Conservation (phyloP, 1,139 yeast genomes). For the Saccharomyces uvarum region DNA sequence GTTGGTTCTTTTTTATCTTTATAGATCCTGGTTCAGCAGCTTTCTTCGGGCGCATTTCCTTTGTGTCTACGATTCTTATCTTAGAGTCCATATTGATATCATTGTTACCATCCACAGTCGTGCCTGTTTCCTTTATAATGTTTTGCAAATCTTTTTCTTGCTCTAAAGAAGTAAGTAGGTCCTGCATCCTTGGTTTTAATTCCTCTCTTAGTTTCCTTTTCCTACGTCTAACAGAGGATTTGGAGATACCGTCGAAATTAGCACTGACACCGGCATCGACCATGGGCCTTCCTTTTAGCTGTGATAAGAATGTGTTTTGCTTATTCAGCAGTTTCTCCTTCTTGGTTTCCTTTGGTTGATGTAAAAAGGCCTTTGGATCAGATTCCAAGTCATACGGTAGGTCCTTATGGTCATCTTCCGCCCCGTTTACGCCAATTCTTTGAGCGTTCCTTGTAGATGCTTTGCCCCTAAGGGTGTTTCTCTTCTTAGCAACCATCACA, state of each 20-base stretch:
- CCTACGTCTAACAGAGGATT: conserved; percentile 57
- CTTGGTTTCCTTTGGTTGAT: conserved; percentile 46
- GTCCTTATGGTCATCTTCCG: conserved; percentile 8
- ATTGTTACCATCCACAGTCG: conserved; percentile 14
- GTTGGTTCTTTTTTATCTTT: conserved; percentile 41
- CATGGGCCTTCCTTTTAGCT: conserved; percentile 33
- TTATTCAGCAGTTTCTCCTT: conserved; percentile 43
- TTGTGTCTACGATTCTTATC: conserved; percentile 17
- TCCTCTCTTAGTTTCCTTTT: conserved; percentile 57
- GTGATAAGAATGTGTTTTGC: conserved; percentile 29
- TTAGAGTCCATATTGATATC: conserved; percentile 8
- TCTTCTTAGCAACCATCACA: conserved; percentile 41
- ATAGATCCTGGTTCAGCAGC: conserved; percentile 22
- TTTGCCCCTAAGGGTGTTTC: conserved; percentile 42
- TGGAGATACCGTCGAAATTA: conserved; percentile 42
- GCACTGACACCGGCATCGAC: conserved; percentile 10
- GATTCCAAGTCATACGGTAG: conserved; percentile 9
- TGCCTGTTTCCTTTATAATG: conserved; percentile 5
- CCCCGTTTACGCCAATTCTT: conserved; percentile 8
- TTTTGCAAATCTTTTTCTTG: conserved; percentile 29
- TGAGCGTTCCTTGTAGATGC: conserved; percentile 25
- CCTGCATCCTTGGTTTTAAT: conserved; percentile 59
- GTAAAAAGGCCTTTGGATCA: conserved; percentile 47
- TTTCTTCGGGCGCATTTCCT: conserved; percentile 15
- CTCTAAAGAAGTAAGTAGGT: conserved; percentile 47